These are phyloP conservation scores for Cylindrodendrum hubeiense DNA, from an alignment of 2,329 filamentous ascomycete genomes.

Conservation along the genomic window DNA sequence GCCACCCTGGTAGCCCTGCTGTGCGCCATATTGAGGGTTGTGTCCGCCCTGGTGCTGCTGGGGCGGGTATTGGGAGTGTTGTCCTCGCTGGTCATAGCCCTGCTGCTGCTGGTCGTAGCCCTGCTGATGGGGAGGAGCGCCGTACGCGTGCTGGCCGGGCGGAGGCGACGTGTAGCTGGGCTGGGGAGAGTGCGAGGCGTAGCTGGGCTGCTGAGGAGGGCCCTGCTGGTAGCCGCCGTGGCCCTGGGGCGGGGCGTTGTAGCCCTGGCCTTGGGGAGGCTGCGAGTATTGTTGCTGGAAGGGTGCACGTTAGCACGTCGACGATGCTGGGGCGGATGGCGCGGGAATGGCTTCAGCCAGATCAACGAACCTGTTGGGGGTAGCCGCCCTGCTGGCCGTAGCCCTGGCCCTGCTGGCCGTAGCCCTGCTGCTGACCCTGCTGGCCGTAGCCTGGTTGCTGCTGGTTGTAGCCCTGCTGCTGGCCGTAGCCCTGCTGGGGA, in stretches of 20 bases:
- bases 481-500: constrained; percentile 41
- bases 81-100: constrained; percentile 27
- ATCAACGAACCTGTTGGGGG: constrained; percentile 29
- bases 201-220: constrained; percentile 38
- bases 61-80: neutral
- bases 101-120: constrained; percentile 40
- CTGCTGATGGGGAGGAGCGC: constrained; percentile 36
- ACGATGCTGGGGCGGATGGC: neutral
- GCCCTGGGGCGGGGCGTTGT: constrained; percentile 25
- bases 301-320: neutral
- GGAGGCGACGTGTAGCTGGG: constrained; percentile 40
- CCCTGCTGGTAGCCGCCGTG: constrained; percentile 28
- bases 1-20: constrained; percentile 42
- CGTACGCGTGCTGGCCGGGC: constrained; percentile 40
- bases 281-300: constrained; percentile 41
- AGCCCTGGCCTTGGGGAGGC: constrained; percentile 30
- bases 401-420: constrained; percentile 35
- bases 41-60: neutral
- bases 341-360: constrained; percentile 1
- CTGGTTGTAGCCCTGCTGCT: constrained; percentile 36
- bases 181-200: constrained; percentile 42
- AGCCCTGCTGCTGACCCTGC: constrained; percentile 29
- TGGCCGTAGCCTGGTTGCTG: constrained; percentile 40
- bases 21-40: constrained; percentile 32
- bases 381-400: constrained; percentile 36